Conservation (phyloP, 352 stramenopile genomes). For the Phytophthora fragariaefolia region DNA sequence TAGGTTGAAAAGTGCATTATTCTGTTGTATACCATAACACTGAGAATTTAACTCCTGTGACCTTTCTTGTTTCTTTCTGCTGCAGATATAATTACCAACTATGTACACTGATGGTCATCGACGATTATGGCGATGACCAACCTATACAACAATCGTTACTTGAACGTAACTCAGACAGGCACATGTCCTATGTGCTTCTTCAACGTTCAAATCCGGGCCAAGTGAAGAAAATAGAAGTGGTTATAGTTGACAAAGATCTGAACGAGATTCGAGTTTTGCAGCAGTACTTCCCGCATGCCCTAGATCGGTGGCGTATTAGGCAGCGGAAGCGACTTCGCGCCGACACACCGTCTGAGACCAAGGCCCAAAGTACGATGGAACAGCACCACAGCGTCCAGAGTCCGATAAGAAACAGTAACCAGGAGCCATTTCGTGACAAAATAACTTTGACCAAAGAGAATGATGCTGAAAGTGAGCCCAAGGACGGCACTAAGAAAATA, state of each 20-base stretch:
- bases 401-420: no score
- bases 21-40: no score
- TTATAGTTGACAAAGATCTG: slow-evolving; percentile 33
- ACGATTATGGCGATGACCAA: slow-evolving; percentile 14
- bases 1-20: not conserved
- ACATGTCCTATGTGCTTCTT: slow-evolving; percentile 19
- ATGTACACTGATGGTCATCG: slow-evolving; percentile 14
- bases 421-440: no score
- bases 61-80: not conserved
- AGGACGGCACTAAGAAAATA: not conserved
- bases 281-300: slow-evolving; percentile 12
- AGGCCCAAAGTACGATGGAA: no score
- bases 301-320: slow-evolving; percentile 5
- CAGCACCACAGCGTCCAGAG: no score
- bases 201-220: not conserved
- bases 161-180: slow-evolving; percentile 20
- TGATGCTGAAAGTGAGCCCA: no score
- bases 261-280: slow-evolving; percentile 27
- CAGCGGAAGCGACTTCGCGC: slow-evolving; percentile 2
- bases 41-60: not conserved
- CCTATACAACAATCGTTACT: slow-evolving; percentile 10
- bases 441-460: no score
- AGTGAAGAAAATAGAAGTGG: slow-evolving; percentile 2
- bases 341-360: no score
- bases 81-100: slow-evolving; percentile 30